These are phyloP conservation scores for Neofusicoccum sp. DNA, from an alignment of 2,329 filamentous ascomycete genomes.

Conservation along the genomic window DNA sequence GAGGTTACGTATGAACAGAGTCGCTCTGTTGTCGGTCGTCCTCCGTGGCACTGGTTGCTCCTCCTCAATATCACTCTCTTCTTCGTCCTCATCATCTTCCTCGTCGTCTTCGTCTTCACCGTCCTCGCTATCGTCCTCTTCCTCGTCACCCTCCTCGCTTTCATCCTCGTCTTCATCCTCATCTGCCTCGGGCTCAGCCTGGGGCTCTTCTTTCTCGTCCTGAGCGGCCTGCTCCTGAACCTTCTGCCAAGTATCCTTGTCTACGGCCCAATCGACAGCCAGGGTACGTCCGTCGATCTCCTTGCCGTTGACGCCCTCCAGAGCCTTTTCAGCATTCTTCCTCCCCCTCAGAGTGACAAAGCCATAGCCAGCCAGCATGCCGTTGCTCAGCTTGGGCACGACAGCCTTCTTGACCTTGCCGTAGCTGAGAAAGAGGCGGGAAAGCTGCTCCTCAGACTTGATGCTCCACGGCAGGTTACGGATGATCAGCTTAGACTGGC, in stretches of 20 bases:
- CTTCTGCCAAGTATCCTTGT: constrained; percentile 81
- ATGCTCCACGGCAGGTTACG: constrained; percentile 96
- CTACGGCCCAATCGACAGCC: constrained; percentile 95
- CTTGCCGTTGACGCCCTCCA: constrained; percentile 84
- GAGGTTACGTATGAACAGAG: constrained; percentile 89
- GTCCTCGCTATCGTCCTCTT: constrained; percentile 44
- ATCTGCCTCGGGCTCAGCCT: constrained; percentile 39
- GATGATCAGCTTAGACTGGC: constrained; percentile 75
- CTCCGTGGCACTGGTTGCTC: constrained; percentile 25
- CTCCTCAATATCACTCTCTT: constrained; percentile 39
- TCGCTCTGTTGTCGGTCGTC: constrained; percentile 58
- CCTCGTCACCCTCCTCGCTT: constrained; percentile 36
- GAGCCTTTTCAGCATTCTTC: constrained; percentile 87
- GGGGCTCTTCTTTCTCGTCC: constrained; percentile 43
- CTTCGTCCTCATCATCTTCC: constrained; percentile 39
- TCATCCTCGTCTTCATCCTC: constrained; percentile 35
- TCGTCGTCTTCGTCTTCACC: constrained; percentile 46
- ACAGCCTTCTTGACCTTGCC: constrained; percentile 89
- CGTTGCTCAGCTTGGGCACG: constrained; percentile 71
- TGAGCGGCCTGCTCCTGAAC: constrained; percentile 46
- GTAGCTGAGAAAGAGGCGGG: constrained; percentile 76
- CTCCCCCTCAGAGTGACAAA: constrained; percentile 85
- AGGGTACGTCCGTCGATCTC: constrained; percentile 82
- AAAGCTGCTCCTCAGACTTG: constrained; percentile 78
- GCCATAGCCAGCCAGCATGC: constrained; percentile 77